Evolutionary conservation across 129 eudicot species (phyloP), one percentile per base, ranked within the genome.

Genomic region (Lactuca saligna): DNA sequence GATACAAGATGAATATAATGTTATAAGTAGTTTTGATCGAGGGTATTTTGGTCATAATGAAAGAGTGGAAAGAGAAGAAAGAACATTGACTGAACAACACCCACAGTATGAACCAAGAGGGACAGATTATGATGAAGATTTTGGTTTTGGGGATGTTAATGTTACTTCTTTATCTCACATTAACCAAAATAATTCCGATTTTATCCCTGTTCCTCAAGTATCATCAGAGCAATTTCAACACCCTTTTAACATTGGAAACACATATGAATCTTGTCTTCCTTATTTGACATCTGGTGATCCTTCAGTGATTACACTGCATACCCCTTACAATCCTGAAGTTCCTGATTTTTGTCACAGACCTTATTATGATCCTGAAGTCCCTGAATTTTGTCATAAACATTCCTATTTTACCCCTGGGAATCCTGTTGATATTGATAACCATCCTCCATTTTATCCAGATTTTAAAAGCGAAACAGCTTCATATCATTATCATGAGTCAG

Each of bases 261-360:
- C 15, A 46, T 46, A 46, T 46, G 51, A 12, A 3, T 3, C 3
- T 12, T 3, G n/a, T n/a, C 12, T 46, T 46, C 15, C 77, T 54
- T 51, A 42, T 53, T 65, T 73, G 34, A 67, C 35, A 38, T 61
- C 57, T 61, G 54, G 68, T 58, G 80, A 78, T 62, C 60, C 82
- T 44, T 38, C 75, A 60, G 29, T 64, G 37, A 50, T 51, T 3
- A 11, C 51, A 46, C 3, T 12, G 0, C 51, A 46, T 11, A 46
- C 51, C 15, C 51, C 51, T 46, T 46, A 35, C 0, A 35, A 35
- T 0, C 38, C 38, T 71, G 92, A 78, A 16, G 57, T 62, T 66
- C 81, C 86, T 13, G 76, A 70, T 55, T 7, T 61, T 34, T 25
- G 17, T 7, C 56, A 13, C 58, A 66, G 50, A 71, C 63, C 38